A percentile compares a stretch with the other conserved stretches of the same genome.
Conservation (phyloP, 2,329 filamentous ascomycete genomes). For the Penicillium brevicompactum region DNA sequence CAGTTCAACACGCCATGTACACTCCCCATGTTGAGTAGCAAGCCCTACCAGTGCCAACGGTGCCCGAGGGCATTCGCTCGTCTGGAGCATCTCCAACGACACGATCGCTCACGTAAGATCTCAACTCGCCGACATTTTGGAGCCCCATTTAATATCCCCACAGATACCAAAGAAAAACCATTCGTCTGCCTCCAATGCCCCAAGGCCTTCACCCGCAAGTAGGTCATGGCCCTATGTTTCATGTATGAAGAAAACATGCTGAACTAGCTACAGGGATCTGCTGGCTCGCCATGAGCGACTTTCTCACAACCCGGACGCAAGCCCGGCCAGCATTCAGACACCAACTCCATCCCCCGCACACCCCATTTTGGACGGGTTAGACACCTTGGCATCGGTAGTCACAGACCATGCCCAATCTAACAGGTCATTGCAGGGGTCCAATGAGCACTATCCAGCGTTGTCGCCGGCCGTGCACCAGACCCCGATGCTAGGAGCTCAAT, state of each 20-base stretch:
- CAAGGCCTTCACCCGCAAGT: constrained; percentile 40
- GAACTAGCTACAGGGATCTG: constrained; percentile 28
- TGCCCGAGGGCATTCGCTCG: constrained; percentile 35
- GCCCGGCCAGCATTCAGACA: constrained; percentile 13
- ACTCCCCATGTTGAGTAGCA: constrained; percentile 16
- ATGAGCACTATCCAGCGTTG: constrained; percentile 12
- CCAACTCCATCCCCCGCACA: constrained; percentile 21
- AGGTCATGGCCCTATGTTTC: not conserved
- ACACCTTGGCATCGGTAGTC: constrained; percentile 32
- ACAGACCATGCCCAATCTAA: constrained; percentile 21
- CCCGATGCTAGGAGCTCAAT: constrained; percentile 11
- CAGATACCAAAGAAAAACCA: constrained; percentile 41
- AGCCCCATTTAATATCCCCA: constrained; percentile 8
- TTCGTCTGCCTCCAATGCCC: constrained; percentile 32
- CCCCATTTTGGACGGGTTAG: constrained; percentile 28
- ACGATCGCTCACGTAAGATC: constrained; percentile 37
- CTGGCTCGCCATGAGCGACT: constrained; percentile 36
- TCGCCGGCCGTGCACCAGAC: constrained; percentile 14
- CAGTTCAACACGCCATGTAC: not conserved
- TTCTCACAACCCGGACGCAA: constrained; percentile 22
- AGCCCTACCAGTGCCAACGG: constrained; percentile 33
- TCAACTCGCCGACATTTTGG: not conserved
- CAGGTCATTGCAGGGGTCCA: constrained; percentile 8
- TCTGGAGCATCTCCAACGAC: constrained; percentile 38
- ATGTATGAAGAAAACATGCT: not conserved